phyloP scores from a whole-genome alignment of 2,329 filamentous ascomycete genomes.

The Talaromyces piceae region DNA sequence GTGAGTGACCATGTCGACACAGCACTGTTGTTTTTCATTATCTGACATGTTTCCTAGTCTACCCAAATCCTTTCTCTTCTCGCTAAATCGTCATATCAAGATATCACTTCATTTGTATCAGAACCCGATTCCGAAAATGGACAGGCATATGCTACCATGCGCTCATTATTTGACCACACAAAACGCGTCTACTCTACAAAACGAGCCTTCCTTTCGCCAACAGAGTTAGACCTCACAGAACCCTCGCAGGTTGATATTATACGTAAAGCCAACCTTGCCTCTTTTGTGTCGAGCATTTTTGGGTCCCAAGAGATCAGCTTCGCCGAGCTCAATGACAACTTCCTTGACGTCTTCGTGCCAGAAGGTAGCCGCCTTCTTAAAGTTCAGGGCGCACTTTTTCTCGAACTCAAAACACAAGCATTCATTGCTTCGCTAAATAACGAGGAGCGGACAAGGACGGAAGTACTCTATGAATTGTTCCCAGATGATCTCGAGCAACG shows the following conservation, averaged over 20 bases:
- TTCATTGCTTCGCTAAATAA: conserved; percentile 56
- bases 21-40: not conserved
- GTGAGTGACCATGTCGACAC: conserved; percentile 32
- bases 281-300: conserved; percentile 57
- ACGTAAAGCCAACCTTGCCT: conserved; percentile 57
- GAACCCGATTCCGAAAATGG: conserved; percentile 49
- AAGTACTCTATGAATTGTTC: conserved; percentile 54
- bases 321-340: conserved; percentile 55
- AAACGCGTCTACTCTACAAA: conserved; percentile 54
- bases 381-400: conserved; percentile 52
- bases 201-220: conserved; percentile 48
- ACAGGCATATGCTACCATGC: conserved; percentile 55
- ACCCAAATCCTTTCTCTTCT: conserved; percentile 52
- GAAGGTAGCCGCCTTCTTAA: conserved; percentile 52
- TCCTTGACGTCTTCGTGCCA: conserved; percentile 57
- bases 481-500: conserved; percentile 49
- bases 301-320: conserved; percentile 58
- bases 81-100: conserved; percentile 49
- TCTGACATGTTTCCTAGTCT: conserved; percentile 34
- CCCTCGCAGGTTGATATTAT: conserved; percentile 51
- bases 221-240: conserved; percentile 46
- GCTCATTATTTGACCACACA: conserved; percentile 56
- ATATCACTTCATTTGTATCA: conserved; percentile 51
- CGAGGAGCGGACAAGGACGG: conserved; percentile 48
- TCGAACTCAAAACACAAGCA: conserved; percentile 61